Percentiles rank a stretch among this genome's conserved stretches.
These are phyloP conservation scores for Coemansia sp. DNA, from an alignment of 192 early-diverging fungal genomes.

Conservation along the genomic window DNA sequence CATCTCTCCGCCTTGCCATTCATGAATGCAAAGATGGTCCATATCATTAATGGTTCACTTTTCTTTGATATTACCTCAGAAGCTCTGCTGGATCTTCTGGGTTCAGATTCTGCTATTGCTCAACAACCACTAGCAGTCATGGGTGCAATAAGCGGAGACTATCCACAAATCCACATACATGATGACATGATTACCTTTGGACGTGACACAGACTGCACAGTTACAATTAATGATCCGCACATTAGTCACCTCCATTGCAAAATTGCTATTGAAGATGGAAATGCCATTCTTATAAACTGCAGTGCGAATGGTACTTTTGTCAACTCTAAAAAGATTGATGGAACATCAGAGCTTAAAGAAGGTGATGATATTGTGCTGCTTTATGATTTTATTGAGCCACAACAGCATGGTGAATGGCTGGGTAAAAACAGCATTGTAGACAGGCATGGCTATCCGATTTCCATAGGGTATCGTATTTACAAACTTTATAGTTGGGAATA, in stretches of 20 bases:
- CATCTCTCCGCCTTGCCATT: slow-evolving; percentile 39
- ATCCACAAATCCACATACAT: slow-evolving; percentile 21
- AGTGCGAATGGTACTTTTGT: slow-evolving; percentile 49
- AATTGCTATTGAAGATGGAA: slow-evolving; percentile 9
- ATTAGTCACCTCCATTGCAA: slow-evolving; percentile 43
- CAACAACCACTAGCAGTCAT: slow-evolving; percentile 24
- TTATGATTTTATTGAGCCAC: slow-evolving; percentile 22
- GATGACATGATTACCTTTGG: slow-evolving; percentile 26
- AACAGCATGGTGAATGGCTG: slow-evolving; percentile 15
- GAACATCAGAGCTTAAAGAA: slow-evolving; percentile 10
- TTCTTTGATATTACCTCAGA: slow-evolving; percentile 23
- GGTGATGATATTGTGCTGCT: slow-evolving; percentile 43
- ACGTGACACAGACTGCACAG: slow-evolving; percentile 25
- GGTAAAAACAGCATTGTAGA: slow-evolving; percentile 25
- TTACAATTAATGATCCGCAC: slow-evolving; percentile 32
- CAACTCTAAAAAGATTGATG: slow-evolving; percentile 25
- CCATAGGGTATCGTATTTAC: slow-evolving; percentile 26
- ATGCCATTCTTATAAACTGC: slow-evolving; percentile 23
- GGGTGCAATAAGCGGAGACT: slow-evolving; percentile 21
- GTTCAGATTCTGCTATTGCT: background rate
- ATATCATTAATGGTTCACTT: slow-evolving; percentile 20
- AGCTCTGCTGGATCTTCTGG: slow-evolving; percentile 6
- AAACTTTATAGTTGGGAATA: background rate
- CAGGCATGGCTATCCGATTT: slow-evolving; percentile 34
- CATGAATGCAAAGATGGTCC: slow-evolving; percentile 21